A percentile compares a stretch with the other conserved stretches of the same genome.
Evolutionary conservation across 2,329 filamentous ascomycete species (phyloP).

Genomic region (Diplodia mutila): DNA sequence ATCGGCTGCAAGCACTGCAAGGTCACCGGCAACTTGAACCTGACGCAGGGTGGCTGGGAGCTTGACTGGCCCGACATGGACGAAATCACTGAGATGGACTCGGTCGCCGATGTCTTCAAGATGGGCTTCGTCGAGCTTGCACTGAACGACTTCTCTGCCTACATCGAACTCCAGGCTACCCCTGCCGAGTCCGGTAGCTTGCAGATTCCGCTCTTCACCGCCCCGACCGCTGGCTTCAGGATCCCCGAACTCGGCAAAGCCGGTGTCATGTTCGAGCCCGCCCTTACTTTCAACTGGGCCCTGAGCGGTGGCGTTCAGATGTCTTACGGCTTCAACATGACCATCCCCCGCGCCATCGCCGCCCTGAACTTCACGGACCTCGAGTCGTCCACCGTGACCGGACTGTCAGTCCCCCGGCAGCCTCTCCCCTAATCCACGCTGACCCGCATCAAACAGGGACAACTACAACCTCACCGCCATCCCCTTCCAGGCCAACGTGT

Average conservation of each 20-base stretch:
- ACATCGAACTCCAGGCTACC: constrained; percentile 40
- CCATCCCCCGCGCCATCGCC: constrained; percentile 12
- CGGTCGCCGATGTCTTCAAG: constrained; percentile 36
- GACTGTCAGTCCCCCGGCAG: background rate
- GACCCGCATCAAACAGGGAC: constrained; percentile 1
- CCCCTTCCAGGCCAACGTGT: constrained; percentile 39
- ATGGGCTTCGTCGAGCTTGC: constrained; percentile 41
- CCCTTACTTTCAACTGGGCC: constrained; percentile 35
- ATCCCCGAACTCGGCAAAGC: constrained; percentile 44
- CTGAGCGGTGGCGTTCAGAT: constrained; percentile 38
- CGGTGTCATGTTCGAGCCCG: constrained; percentile 40
- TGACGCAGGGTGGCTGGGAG: constrained; percentile 38
- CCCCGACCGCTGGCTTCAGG: constrained; percentile 38
- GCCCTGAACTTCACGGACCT: constrained; percentile 19
- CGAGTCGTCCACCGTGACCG: constrained; percentile 8
- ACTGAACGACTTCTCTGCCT: constrained; percentile 37
- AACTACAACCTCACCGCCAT: constrained; percentile 37
- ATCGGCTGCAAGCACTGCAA: constrained; percentile 45
- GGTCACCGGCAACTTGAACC: constrained; percentile 36
- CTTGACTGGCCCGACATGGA: constrained; percentile 35
- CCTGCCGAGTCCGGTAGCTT: constrained; percentile 34
- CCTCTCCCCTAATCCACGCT: background rate
- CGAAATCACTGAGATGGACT: constrained; percentile 33
- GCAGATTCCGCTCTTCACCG: constrained; percentile 31
- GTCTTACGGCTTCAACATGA: constrained; percentile 43